Evolutionary conservation across 2,329 filamentous ascomycete genomes (phyloP).

Genomic region (Exophiala dermatitidis): DNA sequence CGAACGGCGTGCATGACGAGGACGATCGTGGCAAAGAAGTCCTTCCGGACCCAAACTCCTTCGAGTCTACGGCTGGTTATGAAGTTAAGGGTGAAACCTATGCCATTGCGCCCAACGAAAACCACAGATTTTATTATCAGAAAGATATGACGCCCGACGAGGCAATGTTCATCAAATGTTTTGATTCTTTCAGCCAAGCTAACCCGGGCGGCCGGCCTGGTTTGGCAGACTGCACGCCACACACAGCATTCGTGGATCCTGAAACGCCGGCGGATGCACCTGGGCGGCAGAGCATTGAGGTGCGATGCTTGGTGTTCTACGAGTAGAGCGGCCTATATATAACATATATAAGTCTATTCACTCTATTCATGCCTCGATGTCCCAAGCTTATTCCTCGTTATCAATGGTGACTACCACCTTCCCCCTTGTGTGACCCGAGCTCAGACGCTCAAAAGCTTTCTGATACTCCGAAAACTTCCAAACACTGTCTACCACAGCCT

Average conservation of each 20-base stretch:
- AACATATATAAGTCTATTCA: slow-evolving; percentile 37
- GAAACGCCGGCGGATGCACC: slow-evolving; percentile 45
- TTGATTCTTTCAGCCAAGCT: slow-evolving; percentile 42
- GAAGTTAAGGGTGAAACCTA: slow-evolving; percentile 58
- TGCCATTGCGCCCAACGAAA: slow-evolving; percentile 50
- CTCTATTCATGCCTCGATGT: slow-evolving; percentile 53
- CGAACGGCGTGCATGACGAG: slow-evolving; percentile 37
- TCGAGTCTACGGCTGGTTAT: slow-evolving; percentile 52
- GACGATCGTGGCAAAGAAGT: slow-evolving; percentile 55
- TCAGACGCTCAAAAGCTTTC: slow-evolving; percentile 36
- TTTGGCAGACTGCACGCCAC: slow-evolving; percentile 44
- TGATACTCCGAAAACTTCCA: slow-evolving; percentile 37
- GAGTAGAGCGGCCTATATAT: slow-evolving; percentile 31
- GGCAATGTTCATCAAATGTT: slow-evolving; percentile 51
- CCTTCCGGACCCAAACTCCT: slow-evolving; percentile 43
- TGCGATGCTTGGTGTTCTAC: slow-evolving; percentile 57
- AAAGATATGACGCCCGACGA: slow-evolving; percentile 59
- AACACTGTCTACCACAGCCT: slow-evolving; percentile 37
- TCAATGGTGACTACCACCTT: slow-evolving; percentile 37
- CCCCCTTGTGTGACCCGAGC: slow-evolving; percentile 37
- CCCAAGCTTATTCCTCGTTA: slow-evolving; percentile 42
- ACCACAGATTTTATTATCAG: slow-evolving; percentile 57
- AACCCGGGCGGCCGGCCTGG: slow-evolving; percentile 34
- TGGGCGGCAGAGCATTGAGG: slow-evolving; percentile 56
- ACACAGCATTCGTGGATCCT: slow-evolving; percentile 52